A percentile compares a stretch with the other conserved stretches of the same genome.
Conservation (phyloP, 2,329 filamentous ascomycete species). For the Pezicula radicicola region DNA sequence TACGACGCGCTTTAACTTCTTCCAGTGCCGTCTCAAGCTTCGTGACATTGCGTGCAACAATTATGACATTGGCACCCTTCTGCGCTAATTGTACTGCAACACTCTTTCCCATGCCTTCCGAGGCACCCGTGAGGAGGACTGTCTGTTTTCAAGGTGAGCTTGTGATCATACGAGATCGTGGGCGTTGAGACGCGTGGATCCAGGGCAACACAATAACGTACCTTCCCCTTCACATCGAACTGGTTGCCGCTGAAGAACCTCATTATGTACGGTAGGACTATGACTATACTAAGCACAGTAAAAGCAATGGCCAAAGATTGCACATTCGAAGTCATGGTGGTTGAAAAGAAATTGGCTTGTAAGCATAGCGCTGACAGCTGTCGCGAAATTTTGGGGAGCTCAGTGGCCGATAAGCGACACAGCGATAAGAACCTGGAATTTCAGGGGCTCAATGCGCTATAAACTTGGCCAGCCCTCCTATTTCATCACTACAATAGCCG, state of each 20-base stretch:
- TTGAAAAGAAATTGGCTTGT: not conserved
- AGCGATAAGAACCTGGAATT: constrained; percentile 3
- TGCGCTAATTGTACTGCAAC: constrained; percentile 71
- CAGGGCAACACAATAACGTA: constrained; percentile 34
- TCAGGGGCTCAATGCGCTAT: not conserved
- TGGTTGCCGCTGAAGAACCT: constrained; percentile 71
- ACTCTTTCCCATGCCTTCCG: constrained; percentile 85
- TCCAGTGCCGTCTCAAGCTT: constrained; percentile 72
- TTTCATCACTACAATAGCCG: no score
- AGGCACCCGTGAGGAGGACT: constrained; percentile 83
- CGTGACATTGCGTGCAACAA: constrained; percentile 73
- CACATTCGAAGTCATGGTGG: constrained; percentile 10
- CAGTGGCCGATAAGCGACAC: constrained; percentile 8
- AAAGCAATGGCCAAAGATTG: constrained; percentile 12
- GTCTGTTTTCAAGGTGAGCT: constrained; percentile 53
- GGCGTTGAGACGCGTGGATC: not conserved
- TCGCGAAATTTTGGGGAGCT: not conserved
- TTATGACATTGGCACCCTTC: constrained; percentile 83
- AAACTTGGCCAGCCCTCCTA: no score
- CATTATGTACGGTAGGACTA: constrained; percentile 47
- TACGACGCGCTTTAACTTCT: constrained; percentile 54
- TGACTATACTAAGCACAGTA: constrained; percentile 17
- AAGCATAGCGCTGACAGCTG: not conserved
- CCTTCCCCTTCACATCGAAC: constrained; percentile 82
- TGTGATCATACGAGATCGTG: not conserved